phyloP scores from a whole-genome alignment of 768 basidiomycete genomes.

The Thelephora aurantiotincta region DNA sequence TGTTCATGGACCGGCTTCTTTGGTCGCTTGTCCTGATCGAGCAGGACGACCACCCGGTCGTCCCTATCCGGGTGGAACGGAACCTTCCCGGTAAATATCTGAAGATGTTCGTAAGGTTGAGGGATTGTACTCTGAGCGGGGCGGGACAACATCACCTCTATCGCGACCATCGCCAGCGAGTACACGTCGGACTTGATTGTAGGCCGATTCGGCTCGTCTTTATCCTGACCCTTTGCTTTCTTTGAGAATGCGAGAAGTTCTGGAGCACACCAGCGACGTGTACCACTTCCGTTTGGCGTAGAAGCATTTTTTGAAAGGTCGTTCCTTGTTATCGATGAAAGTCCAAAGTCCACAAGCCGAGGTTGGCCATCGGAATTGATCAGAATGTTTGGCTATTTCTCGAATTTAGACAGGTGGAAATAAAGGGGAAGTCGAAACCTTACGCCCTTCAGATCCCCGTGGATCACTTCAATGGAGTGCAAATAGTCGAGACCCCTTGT shows the following conservation, averaged over 20 bases:
- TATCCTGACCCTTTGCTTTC: background rate
- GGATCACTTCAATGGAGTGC: too few species aligned
- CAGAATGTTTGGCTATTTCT: background rate
- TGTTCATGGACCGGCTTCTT: background rate
- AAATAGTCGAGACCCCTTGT: too few species aligned
- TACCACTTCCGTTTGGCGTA: background rate
- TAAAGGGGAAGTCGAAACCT: too few species aligned
- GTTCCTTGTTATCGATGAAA: too few species aligned
- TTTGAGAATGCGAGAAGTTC: background rate
- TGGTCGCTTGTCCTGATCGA: background rate
- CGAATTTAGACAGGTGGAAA: background rate
- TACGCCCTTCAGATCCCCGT: too few species aligned
- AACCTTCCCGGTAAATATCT: background rate
- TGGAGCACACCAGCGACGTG: background rate
- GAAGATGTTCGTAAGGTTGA: background rate
- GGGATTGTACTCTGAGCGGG: too few species aligned
- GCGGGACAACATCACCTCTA: background rate
- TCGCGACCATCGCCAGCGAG: background rate
- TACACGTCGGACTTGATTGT: background rate
- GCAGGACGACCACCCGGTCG: background rate
- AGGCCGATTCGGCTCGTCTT: background rate
- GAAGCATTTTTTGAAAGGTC: background rate
- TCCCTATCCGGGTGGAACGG: background rate
- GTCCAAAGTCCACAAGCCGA: background rate
- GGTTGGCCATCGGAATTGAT: background rate